Percentiles rank a stretch among this genome's conserved stretches.
Evolutionary conservation across 352 stramenopile species (phyloP).

Genomic region (Globisporangium yorkense): DNA sequence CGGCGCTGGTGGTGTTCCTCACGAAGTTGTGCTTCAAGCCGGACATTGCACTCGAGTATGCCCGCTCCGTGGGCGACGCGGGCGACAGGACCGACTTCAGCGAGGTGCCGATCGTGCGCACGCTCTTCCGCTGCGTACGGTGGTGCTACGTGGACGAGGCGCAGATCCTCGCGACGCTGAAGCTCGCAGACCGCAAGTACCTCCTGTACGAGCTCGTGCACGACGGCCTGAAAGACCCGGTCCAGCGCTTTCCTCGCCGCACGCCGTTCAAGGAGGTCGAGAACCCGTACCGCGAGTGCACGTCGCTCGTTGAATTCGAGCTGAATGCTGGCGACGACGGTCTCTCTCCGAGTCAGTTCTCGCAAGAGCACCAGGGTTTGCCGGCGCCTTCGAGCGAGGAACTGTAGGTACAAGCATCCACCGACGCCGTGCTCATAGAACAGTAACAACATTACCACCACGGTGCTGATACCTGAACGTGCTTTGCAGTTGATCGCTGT

Average conservation of each 20-base stretch:
- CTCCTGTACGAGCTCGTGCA: slow-evolving; percentile 57
- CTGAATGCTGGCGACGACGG: slow-evolving; percentile 44
- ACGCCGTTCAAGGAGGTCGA: slow-evolving; percentile 12
- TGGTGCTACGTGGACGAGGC: slow-evolving; percentile 57
- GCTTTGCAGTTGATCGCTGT: too few relatives aligned
- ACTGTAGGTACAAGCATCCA: not conserved
- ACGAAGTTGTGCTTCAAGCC: slow-evolving; percentile 32
- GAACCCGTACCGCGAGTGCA: slow-evolving; percentile 24
- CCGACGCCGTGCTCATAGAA: not conserved
- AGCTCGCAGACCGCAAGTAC: slow-evolving; percentile 32
- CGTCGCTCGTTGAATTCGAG: slow-evolving; percentile 46
- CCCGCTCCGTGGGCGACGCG: not conserved
- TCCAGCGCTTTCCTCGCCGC: slow-evolving; percentile 7
- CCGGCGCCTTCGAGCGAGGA: not conserved
- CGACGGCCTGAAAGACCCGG: slow-evolving; percentile 13
- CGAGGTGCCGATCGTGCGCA: slow-evolving; percentile 31
- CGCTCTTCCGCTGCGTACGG: slow-evolving; percentile 54
- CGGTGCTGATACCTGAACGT: too few relatives aligned
- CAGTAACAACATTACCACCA: not conserved
- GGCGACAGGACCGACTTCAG: slow-evolving; percentile 4
- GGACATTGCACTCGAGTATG: not conserved
- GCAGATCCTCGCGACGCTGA: slow-evolving; percentile 49
- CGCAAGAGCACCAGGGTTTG: not conserved
- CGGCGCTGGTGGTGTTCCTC: slow-evolving; percentile 34
- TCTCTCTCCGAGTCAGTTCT: slow-evolving; percentile 11